These are phyloP conservation scores for Blakeslea trispora DNA, from an alignment of 371 early-diverging fungal species.

Conservation along the genomic window DNA sequence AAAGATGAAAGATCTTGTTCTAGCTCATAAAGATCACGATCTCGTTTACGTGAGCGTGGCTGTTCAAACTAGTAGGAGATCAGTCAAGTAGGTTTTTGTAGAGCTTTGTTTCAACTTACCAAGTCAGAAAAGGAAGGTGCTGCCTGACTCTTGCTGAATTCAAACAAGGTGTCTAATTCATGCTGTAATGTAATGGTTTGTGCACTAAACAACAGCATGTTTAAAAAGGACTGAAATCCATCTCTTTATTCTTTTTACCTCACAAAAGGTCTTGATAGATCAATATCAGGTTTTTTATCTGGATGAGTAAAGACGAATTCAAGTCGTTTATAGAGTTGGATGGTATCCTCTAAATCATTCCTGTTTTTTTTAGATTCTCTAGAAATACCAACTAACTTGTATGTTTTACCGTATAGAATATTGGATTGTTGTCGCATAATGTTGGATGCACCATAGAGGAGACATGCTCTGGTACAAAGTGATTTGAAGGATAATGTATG, in stretches of 20 bases:
- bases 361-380: too few relatives aligned
- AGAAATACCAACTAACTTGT: too few relatives aligned
- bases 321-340: constrained; percentile 2
- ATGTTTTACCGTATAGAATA: constrained; percentile 22
- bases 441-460: constrained; percentile 15
- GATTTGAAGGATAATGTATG: background rate
- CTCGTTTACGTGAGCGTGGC: too few relatives aligned
- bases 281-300: background rate
- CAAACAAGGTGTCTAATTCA: constrained; percentile 8
- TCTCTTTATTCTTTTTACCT: too few relatives aligned
- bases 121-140: constrained; percentile 14
- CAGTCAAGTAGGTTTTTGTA: too few relatives aligned
- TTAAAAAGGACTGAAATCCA: too few relatives aligned
- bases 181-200: constrained; percentile 10
- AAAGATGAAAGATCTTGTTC: too few relatives aligned
- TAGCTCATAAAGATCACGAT: too few relatives aligned
- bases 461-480: constrained; percentile 5
- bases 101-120: constrained; percentile 5
- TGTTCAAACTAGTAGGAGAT: too few relatives aligned
- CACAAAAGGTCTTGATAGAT: constrained; percentile 6
- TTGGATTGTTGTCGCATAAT: constrained; percentile 13
- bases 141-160: background rate
- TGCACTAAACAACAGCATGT: background rate
- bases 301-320: constrained; percentile 4
- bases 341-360: constrained; percentile 14